phyloP scores from a whole-genome alignment of 2,329 filamentous ascomycete genomes.

The Pyrenochaeta sp. region DNA sequence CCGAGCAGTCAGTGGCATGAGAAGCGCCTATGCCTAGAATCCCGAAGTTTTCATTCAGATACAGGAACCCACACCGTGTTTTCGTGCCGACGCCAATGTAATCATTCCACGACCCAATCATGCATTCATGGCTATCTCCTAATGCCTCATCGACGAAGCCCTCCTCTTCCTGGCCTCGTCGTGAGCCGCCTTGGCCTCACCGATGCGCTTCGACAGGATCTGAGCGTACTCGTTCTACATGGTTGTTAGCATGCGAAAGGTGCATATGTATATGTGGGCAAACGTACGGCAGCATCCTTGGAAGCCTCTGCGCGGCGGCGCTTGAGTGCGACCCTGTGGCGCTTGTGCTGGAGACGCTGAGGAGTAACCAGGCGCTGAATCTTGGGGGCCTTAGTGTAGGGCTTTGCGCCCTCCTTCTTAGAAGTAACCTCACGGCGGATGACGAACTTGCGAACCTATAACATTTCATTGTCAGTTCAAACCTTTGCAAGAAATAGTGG shows the following conservation, averaged over 20 bases:
- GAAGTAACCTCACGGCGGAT: constrained; percentile 98
- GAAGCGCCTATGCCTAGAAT: constrained; percentile 46
- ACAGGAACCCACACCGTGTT: constrained; percentile 42
- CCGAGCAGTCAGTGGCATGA: constrained; percentile 48
- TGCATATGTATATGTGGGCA: not conserved
- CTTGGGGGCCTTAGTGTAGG: constrained; percentile 99
- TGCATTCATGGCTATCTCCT: constrained; percentile 42
- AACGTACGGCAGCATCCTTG: constrained; percentile 96
- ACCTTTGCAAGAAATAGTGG: constrained; percentile 13
- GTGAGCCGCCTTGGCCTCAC: constrained; percentile 94
- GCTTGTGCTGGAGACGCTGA: constrained; percentile 99
- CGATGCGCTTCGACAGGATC: constrained; percentile 95
- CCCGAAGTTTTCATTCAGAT: constrained; percentile 45
- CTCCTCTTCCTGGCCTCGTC: constrained; percentile 95
- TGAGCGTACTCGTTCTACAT: constrained; percentile 94
- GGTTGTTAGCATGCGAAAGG: constrained; percentile 16
- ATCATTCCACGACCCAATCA: constrained; percentile 46
- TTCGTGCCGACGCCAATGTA: constrained; percentile 49
- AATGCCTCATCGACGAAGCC: constrained; percentile 74
- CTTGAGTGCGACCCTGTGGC: constrained; percentile 97
- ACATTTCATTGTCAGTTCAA: constrained; percentile 35
- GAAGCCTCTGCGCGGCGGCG: constrained; percentile 94
- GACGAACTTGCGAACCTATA: constrained; percentile 98
- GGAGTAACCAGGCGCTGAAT: constrained; percentile 99
- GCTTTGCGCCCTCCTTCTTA: constrained; percentile 96